Evolutionary conservation across 2,329 filamentous ascomycete genomes (phyloP).

Genomic region (Stylonectria norvegica): DNA sequence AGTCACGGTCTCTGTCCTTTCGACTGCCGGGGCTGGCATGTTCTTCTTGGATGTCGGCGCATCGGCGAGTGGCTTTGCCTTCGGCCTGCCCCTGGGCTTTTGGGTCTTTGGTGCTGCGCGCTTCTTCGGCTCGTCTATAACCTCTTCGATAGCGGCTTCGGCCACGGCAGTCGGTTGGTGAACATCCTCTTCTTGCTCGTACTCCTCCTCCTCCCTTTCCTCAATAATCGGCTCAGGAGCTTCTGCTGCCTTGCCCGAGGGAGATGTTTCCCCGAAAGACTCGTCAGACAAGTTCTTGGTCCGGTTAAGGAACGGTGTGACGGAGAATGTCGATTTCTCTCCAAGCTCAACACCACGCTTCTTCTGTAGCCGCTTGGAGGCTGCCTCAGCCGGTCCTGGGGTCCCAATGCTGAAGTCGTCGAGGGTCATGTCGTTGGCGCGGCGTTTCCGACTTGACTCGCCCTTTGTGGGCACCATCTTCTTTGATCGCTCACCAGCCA

Average conservation of each 20-base stretch:
- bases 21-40: slow-evolving; percentile 32
- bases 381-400: slow-evolving; percentile 41
- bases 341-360: slow-evolving; percentile 61
- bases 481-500: slow-evolving; percentile 17
- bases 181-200: slow-evolving; percentile 1
- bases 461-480: slow-evolving; percentile 22
- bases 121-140: slow-evolving; percentile 8
- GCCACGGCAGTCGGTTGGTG: slow-evolving; percentile 7
- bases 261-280: slow-evolving; percentile 26
- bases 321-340: slow-evolving; percentile 89
- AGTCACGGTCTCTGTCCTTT: slow-evolving; percentile 34
- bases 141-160: slow-evolving; percentile 8
- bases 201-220: slow-evolving; percentile 25
- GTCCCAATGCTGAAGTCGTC: slow-evolving; percentile 49
- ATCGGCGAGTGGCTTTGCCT: slow-evolving; percentile 42
- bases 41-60: slow-evolving; percentile 46
- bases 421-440: slow-evolving; percentile 41
- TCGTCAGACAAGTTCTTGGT: slow-evolving; percentile 53
- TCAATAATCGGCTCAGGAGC: slow-evolving; percentile 32
- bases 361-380: slow-evolving; percentile 46
- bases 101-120: slow-evolving; percentile 13
- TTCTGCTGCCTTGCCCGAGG: slow-evolving; percentile 13
- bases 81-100: slow-evolving; percentile 45
- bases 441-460: slow-evolving; percentile 44
- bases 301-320: slow-evolving; percentile 88